Evolutionary conservation across 179 eudicot species (phyloP), one percentile per base, ranked within the genome.

Genomic region (Sideroxylon spinosum): DNA sequence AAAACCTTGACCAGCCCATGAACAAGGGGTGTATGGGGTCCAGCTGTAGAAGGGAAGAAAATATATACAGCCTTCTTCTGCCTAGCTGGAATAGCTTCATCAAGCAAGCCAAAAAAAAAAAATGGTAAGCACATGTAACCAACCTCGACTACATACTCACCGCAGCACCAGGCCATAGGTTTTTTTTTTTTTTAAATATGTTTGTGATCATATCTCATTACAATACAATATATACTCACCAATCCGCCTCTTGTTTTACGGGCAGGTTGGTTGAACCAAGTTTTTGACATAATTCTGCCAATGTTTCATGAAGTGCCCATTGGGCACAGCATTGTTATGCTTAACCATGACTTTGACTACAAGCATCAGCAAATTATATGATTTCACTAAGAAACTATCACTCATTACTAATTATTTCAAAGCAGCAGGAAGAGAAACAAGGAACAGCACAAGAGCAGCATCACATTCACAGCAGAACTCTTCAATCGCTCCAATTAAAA

Each of bases 221-320:
- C 12, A 9, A 10, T 12, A 6, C n/a, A n/a, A n/a, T n/a, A 44
- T n/a, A 0, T 1, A 67, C 82, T 75, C 73, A 94, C 98, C 93
- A 73, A 76, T 37, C 53, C 93, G 76, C 86, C 94, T 91, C 92
- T 84, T 72, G 89, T 84, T 63, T 89, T 94, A 75, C 91, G 90
- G 19, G 98, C 96, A 13, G 97, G 98, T 79, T 93, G 97, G 74
- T 93, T 91, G 76, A 94, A 91, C 94, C 91, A 94, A n/a, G 96
- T 89, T 86, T 86, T 76, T 89, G 29, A 88, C 90, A 82, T 92
- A 90, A 84, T 93, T 90, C 76, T 89, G 98, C 94, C 94, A 93
- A 66, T 91, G 94, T 87, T 94, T 89, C 90, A 85, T 92, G 78
- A 90, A 91, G 81, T 94, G 96, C 3, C 89, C 86, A 83, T 87